These are phyloP conservation scores for Russula emetica DNA, from an alignment of 768 basidiomycete genomes.

Conservation along the genomic window DNA sequence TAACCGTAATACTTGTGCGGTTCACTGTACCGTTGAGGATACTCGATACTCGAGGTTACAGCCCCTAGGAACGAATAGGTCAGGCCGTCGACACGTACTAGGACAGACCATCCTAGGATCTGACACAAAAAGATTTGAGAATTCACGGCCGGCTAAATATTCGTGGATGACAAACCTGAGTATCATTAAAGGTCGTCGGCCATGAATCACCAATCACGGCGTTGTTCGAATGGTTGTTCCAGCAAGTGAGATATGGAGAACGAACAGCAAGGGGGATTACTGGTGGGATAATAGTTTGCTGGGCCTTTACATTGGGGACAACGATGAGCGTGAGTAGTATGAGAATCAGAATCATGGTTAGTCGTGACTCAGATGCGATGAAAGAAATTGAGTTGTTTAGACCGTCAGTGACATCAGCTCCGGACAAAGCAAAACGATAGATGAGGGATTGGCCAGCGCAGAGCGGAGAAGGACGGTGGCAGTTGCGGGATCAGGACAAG, in stretches of 20 bases:
- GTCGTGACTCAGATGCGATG: neutral
- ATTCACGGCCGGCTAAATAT: neutral
- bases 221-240: slow-evolving; percentile 22
- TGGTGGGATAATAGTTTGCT: slow-evolving; percentile 29
- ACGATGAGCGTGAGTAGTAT: neutral
- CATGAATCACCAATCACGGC: slow-evolving; percentile 18
- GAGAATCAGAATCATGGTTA: neutral
- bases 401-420: neutral
- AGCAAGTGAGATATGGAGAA: slow-evolving; percentile 32
- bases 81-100: slow-evolving; percentile 13
- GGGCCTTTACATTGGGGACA: neutral
- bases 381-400: neutral
- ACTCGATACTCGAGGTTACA: neutral
- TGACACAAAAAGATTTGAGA: neutral
- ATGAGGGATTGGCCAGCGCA: neutral
- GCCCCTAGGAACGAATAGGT: slow-evolving; percentile 28
- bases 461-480: neutral
- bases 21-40: slow-evolving; percentile 18
- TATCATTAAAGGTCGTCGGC: slow-evolving; percentile 23
- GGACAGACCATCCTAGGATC: slow-evolving; percentile 20
- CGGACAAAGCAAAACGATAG: neutral
- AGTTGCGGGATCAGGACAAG: too few relatives aligned
- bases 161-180: neutral
- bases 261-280: slow-evolving; percentile 31
- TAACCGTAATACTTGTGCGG: slow-evolving; percentile 31